phyloP scores from a whole-genome alignment of 306 rosid genomes.

The Styphnolobium japonicum region DNA sequence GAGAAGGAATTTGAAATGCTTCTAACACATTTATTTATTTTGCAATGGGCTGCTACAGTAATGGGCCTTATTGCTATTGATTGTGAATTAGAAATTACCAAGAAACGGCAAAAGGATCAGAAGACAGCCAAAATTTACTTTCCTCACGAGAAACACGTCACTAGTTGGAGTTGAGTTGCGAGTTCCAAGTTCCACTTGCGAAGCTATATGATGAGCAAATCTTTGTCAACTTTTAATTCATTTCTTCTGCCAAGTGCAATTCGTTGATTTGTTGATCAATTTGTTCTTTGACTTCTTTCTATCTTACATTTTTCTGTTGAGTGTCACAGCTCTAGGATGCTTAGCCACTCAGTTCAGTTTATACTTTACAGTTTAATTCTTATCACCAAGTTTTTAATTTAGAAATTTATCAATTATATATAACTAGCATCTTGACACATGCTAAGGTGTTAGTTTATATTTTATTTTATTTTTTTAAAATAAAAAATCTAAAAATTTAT shows the following conservation, averaged over 20 bases:
- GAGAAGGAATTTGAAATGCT: constrained; percentile 6
- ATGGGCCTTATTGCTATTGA: not conserved
- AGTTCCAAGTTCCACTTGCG: not conserved
- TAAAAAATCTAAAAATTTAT: too few species aligned
- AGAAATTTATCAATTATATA: too few species aligned
- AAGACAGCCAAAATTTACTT: constrained; percentile 21
- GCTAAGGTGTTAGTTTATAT: too few species aligned
- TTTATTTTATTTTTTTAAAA: too few species aligned
- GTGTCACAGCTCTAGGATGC: too few species aligned
- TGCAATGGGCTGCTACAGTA: not conserved
- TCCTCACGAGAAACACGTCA: constrained; percentile 33
- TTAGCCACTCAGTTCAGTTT: too few species aligned
- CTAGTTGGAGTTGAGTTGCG: not conserved
- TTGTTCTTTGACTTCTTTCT: not conserved
- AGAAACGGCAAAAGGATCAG: not conserved
- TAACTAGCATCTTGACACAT: too few species aligned
- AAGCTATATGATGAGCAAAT: not conserved
- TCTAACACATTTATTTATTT: not conserved
- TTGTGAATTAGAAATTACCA: not conserved
- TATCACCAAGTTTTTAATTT: too few species aligned
- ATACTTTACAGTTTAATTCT: too few species aligned
- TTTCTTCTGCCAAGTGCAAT: not conserved
- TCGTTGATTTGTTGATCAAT: not conserved
- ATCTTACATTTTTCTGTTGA: not conserved
- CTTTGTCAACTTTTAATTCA: not conserved